phyloP scores from a whole-genome alignment of 2,329 filamentous ascomycete genomes.

The Epichloe uncinata region DNA sequence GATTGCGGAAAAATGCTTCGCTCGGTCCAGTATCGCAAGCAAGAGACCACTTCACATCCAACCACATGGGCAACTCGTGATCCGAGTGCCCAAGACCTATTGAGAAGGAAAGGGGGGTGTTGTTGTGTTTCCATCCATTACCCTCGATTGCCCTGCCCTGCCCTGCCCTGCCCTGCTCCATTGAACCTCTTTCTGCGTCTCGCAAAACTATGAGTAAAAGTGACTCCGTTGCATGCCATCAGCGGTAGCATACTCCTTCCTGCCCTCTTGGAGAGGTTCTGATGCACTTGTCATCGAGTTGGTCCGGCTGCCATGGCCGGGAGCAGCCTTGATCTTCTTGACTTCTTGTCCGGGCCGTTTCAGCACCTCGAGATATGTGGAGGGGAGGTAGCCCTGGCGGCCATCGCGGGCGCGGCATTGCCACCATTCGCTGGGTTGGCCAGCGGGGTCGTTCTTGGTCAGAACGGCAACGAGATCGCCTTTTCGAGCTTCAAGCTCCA shows the following conservation, averaged over 20 bases:
- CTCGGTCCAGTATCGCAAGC: not conserved
- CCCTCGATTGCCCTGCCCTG: no score
- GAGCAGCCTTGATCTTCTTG: conserved; percentile 37
- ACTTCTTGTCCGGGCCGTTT: conserved; percentile 37
- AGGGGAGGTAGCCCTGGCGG: conserved; percentile 80
- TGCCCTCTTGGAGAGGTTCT: conserved; percentile 25
- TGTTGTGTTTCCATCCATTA: not conserved
- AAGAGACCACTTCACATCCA: not conserved
- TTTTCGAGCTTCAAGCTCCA: conserved; percentile 87
- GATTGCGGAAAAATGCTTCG: not conserved
- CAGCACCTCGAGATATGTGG: conserved; percentile 74
- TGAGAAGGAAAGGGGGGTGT: no score
- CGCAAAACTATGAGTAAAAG: conserved; percentile 36
- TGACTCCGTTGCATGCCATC: conserved; percentile 46
- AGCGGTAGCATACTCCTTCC: conserved; percentile 38
- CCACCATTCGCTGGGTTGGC: conserved; percentile 95
- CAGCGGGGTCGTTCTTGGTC: conserved; percentile 81
- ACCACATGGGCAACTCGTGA: not conserved
- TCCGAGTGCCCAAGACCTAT: not conserved
- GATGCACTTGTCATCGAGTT: conserved; percentile 37
- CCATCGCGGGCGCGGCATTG: conserved; percentile 82
- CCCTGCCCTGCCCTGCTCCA: not conserved
- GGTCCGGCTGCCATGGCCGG: conserved; percentile 33
- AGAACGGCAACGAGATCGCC: conserved; percentile 91
- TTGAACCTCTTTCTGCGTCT: not conserved